Evolutionary conservation across 2,329 filamentous ascomycete genomes (phyloP).

Genomic region (Neodidymelliopsis sp.): DNA sequence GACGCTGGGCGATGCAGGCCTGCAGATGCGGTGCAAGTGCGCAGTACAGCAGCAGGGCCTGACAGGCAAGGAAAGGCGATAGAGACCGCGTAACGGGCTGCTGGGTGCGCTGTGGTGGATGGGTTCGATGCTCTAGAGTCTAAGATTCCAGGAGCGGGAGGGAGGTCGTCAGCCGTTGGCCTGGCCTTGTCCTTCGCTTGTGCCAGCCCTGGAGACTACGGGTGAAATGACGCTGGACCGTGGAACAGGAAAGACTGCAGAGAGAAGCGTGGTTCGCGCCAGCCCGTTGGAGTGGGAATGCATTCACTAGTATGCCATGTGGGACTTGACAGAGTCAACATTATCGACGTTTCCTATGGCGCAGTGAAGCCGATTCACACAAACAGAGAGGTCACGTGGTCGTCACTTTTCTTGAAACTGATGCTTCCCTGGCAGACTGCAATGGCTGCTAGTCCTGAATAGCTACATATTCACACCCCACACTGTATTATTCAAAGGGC

Average conservation of each 20-base stretch:
- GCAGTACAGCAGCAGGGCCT: constrained; percentile 26
- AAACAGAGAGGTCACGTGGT: constrained; percentile 7
- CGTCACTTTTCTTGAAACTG: neutral
- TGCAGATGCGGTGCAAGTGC: constrained; percentile 15
- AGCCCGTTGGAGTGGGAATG: neutral
- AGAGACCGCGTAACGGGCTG: constrained; percentile 22
- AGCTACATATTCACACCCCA: neutral
- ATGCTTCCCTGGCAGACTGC: neutral
- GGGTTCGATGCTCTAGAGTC: constrained; percentile 28
- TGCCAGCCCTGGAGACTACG: constrained; percentile 7
- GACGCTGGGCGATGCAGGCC: constrained; percentile 31
- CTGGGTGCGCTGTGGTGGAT: constrained; percentile 31
- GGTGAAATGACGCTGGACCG: constrained; percentile 13
- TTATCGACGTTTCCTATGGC: neutral
- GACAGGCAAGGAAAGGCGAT: constrained; percentile 19
- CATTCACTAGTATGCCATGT: neutral
- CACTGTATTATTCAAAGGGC: too few relatives aligned
- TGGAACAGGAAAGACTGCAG: constrained; percentile 3
- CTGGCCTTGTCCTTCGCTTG: constrained; percentile 25
- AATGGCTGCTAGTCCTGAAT: neutral
- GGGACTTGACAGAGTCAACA: neutral
- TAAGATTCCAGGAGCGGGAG: constrained; percentile 35
- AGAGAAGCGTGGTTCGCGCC: neutral
- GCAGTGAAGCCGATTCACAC: constrained; percentile 3
- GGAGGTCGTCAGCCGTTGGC: constrained; percentile 28